Base-by-base conservation (phyloP, 352 stramenopile genomes). In the Vaucheria bursata region DNA sequence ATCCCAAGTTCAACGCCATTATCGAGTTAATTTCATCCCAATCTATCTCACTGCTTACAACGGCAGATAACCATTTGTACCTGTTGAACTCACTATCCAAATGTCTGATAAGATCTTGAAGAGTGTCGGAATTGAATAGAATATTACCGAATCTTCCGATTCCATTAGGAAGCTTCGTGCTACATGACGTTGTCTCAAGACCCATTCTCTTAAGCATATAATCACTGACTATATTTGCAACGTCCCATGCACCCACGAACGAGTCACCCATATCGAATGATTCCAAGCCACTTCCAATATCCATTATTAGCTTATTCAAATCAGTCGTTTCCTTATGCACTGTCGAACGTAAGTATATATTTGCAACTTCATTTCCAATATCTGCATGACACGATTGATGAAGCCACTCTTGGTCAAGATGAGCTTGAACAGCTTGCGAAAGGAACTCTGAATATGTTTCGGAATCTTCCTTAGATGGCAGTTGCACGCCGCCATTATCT, bases 161-260 rank as follows among this genome's bases (percentile, higher is more conserved):
- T 0, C 59, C 18, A 31, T 38, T 66, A 5, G 77, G 77, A 18
- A 68, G 32, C 71, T 79, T 82, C 34, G 68, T 65, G 77, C 77
- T 82, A 53, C 77, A 82, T 29, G n/a, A 33, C 29, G 69, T 73
- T 4, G 45, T 81, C 71, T 82, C 77, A 32, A 74, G 49, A 0
- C 77, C 77, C 77, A 82, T 82, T 53, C 65, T 70, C 18, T 53
- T 53, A 66, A 82, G 70, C 37, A 82, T 7, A 31, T 79, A 82
- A 52, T 82, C 77, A 37, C 69, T 79, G 31, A 82, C 77, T 1
- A 82, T 37, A 75, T 82, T 82, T 18, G 77, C 77, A 36, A 82
- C 71, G 52, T 82, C 77, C 77, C 77, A 82, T 5, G 67, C 38
- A 12, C 77, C 77, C 18, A 82, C 77, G 32, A 82, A 82, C 18